Conservation (phyloP, 1,284 basidiomycete genomes). For the Cryptococcus sp. region DNA sequence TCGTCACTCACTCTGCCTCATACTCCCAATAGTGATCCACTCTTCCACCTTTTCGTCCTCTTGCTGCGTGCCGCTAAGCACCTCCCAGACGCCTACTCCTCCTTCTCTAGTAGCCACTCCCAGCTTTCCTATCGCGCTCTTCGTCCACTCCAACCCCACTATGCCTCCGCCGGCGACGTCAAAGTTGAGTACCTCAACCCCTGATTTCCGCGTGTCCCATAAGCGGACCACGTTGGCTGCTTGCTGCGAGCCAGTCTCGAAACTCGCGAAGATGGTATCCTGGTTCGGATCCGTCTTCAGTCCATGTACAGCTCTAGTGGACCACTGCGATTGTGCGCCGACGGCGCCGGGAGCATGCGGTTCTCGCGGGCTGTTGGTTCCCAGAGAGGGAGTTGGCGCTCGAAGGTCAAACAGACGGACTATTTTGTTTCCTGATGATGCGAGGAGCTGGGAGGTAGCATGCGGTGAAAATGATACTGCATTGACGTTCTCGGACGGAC, state of each 20-base stretch:
- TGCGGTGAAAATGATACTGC: slow-evolving; percentile 37
- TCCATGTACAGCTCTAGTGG: slow-evolving; percentile 42
- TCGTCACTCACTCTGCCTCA: slow-evolving; percentile 36
- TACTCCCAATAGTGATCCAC: slow-evolving; percentile 39
- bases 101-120: slow-evolving; percentile 48
- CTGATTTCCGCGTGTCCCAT: slow-evolving; percentile 47
- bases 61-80: slow-evolving; percentile 29
- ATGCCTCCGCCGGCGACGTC: slow-evolving; percentile 32
- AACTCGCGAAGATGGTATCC: slow-evolving; percentile 41
- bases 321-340: slow-evolving; percentile 30
- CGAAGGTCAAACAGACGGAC: slow-evolving; percentile 48
- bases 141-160: slow-evolving; percentile 38
- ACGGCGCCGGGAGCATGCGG: slow-evolving; percentile 5
- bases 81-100: slow-evolving; percentile 47
- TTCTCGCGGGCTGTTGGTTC: slow-evolving; percentile 4
- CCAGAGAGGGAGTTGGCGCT: slow-evolving; percentile 21
- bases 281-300: slow-evolving; percentile 35
- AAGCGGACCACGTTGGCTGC: slow-evolving; percentile 37
- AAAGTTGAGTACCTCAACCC: slow-evolving; percentile 37
- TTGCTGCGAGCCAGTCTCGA: slow-evolving; percentile 30
- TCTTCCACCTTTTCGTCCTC: slow-evolving; percentile 29
- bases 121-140: slow-evolving; percentile 26
- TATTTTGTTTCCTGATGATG: slow-evolving; percentile 40
- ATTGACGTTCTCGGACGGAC: slow-evolving; percentile 47
- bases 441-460: slow-evolving; percentile 32